Percentiles rank a stretch among this genome's conserved stretches.
Evolutionary conservation across 225 moss, liverwort and hornwort species (phyloP).

Genomic region (Rhytidiadelphus loreus): DNA sequence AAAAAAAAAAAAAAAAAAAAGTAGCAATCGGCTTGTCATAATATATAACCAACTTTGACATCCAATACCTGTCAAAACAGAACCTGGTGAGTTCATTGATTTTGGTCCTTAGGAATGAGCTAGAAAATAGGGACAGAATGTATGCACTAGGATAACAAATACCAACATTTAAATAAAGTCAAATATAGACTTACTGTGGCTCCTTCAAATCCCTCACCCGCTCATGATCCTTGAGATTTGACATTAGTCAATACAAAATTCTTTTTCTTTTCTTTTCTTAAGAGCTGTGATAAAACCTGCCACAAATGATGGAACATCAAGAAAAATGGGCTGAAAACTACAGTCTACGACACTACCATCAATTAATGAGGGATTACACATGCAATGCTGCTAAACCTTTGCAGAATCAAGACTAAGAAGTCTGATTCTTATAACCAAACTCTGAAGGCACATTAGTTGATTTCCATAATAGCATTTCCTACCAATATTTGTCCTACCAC

Average conservation of each 20-base stretch:
- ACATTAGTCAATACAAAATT: slow-evolving; percentile 72
- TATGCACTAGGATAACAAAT: background rate
- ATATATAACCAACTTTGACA: slow-evolving; percentile 84
- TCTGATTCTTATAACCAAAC: background rate
- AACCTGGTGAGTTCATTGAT: background rate
- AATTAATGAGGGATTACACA: background rate
- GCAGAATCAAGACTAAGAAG: background rate
- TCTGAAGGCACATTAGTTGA: background rate
- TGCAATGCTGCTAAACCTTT: background rate
- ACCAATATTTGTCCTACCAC: background rate
- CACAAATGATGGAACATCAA: background rate
- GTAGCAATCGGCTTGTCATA: slow-evolving; percentile 99
- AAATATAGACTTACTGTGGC: slow-evolving; percentile 65
- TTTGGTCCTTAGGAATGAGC: background rate
- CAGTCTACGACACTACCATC: background rate
- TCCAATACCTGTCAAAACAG: slow-evolving; percentile 61
- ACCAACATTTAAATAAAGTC: background rate
- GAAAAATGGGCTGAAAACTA: background rate
- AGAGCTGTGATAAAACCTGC: slow-evolving; percentile 88
- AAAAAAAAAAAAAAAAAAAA: too few relatives aligned
- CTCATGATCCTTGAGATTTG: slow-evolving; percentile 68
- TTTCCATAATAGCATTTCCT: background rate
- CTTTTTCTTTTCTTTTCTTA: slow-evolving; percentile 75
- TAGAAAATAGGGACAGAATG: background rate
- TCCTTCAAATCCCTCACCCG: slow-evolving; percentile 89